Evolutionary conservation across 805 yeast genomes (phyloP).

Genomic region (Yamadazyma paraphyllophila): DNA sequence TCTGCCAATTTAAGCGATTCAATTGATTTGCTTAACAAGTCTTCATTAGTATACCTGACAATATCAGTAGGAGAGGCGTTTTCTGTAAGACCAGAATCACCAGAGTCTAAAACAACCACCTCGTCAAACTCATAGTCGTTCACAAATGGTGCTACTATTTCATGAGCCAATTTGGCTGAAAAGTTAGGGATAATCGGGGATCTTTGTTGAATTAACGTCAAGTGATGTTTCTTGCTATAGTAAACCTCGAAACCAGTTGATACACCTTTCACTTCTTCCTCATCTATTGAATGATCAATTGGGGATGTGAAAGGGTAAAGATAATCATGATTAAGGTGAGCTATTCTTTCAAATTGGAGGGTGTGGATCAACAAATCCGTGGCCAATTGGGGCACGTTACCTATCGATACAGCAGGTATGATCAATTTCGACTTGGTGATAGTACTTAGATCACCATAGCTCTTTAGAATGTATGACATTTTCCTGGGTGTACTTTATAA

Average conservation of each 20-base stretch:
- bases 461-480: slow-evolving; percentile 2
- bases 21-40: slow-evolving; percentile 29
- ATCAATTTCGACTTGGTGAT: slow-evolving; percentile 42
- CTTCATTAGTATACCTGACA: slow-evolving; percentile 29
- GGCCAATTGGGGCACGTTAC: slow-evolving; percentile 85
- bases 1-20: slow-evolving; percentile 24
- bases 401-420: slow-evolving; percentile 80
- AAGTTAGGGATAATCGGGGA: slow-evolving; percentile 78
- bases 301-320: slow-evolving; percentile 87
- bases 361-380: slow-evolving; percentile 71
- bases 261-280: slow-evolving; percentile 31
- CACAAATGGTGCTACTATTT: slow-evolving; percentile 52
- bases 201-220: slow-evolving; percentile 74
- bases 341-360: slow-evolving; percentile 50
- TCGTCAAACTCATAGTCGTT: slow-evolving; percentile 35
- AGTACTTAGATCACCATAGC: not conserved
- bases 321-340: slow-evolving; percentile 55
- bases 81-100: slow-evolving; percentile 57
- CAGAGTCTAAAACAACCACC: slow-evolving; percentile 66
- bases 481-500: no score
- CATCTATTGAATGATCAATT: slow-evolving; percentile 41
- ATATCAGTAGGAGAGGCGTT: slow-evolving; percentile 20
- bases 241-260: slow-evolving; percentile 70
- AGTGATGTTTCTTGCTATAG: slow-evolving; percentile 33
- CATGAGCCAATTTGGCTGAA: slow-evolving; percentile 47